phyloP scores from a whole-genome alignment of 73 alveolate genomes.

The Durusdinium trenchii region DNA sequence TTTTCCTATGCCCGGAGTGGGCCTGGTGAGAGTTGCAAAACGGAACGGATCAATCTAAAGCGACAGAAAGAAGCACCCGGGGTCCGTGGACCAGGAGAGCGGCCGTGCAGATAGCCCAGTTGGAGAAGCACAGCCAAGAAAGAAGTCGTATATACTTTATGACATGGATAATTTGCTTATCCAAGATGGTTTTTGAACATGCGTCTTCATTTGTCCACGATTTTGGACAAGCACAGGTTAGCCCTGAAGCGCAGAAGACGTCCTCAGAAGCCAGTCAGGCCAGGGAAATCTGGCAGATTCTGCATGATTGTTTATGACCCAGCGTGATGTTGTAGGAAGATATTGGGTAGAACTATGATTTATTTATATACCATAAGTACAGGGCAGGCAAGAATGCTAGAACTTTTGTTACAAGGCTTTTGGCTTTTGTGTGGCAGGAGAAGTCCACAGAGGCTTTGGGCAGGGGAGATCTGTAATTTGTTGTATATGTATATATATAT shows the following conservation, averaged over 20 bases:
- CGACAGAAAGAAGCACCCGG: no score
- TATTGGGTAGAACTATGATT: no score
- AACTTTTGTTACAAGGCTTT: background rate
- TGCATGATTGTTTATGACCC: background rate
- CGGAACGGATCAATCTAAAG: no score
- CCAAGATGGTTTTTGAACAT: background rate
- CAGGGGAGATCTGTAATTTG: background rate
- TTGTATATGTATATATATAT: background rate
- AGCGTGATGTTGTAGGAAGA: no score
- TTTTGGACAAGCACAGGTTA: background rate
- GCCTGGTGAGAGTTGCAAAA: no score
- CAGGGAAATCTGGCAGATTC: background rate
- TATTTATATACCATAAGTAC: no score
- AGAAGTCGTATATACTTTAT: background rate
- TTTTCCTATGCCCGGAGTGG: no score
- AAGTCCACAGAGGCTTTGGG: slow-evolving; percentile 47
- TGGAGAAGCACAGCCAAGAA: background rate
- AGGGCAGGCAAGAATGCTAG: background rate
- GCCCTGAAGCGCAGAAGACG: slow-evolving; percentile 71
- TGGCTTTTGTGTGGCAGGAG: background rate
- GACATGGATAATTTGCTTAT: background rate
- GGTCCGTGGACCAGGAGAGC: slow-evolving; percentile 69
- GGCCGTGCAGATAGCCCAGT: slow-evolving; percentile 48
- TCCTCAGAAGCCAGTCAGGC: slow-evolving; percentile 61
- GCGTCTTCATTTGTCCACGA: background rate